Conservation (phyloP, 176 grass and related monocot genomes). For the Stipa capillata region DNA sequence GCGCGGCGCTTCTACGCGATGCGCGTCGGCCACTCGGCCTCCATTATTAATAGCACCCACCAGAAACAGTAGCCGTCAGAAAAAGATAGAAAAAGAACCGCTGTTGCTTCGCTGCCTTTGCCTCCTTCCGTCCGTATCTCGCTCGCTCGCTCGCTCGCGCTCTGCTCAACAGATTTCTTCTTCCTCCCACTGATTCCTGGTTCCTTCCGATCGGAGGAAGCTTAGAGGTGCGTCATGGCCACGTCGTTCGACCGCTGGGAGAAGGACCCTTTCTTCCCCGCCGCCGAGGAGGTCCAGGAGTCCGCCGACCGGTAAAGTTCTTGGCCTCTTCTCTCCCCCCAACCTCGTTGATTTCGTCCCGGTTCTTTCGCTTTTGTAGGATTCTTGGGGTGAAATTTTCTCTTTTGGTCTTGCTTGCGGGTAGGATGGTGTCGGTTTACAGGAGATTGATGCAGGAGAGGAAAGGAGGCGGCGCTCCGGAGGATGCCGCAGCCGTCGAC, state of each 20-base stretch:
- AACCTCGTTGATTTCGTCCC: neutral
- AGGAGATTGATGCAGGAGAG: slow-evolving; percentile 59
- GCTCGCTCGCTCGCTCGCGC: no score
- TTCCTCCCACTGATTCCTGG: no score
- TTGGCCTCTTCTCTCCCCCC: neutral
- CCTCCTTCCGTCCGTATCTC: no score
- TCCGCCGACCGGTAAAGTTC: slow-evolving; percentile 62
- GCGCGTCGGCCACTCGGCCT: neutral
- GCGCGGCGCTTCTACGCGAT: no score
- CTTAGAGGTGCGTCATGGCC: slow-evolving; percentile 64
- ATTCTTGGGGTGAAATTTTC: no score
- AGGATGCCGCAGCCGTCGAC: neutral
- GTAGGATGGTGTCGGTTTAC: slow-evolving; percentile 70
- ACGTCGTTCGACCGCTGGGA: slow-evolving; percentile 91
- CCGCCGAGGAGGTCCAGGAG: slow-evolving; percentile 87
- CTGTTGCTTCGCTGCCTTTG: no score
- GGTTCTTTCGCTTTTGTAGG: neutral
- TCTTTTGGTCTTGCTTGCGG: neutral
- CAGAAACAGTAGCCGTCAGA: neutral
- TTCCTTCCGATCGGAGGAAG: no score
- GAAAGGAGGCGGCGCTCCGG: neutral
- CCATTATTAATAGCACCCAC: neutral
- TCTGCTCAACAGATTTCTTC: no score
- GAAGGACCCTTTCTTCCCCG: slow-evolving; percentile 87
- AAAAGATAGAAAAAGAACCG: neutral